A percentile compares a stretch with the other conserved stretches of the same genome.
Conservation (phyloP, 2,329 filamentous ascomycete species). For the Trichoderma citrinoviride region DNA sequence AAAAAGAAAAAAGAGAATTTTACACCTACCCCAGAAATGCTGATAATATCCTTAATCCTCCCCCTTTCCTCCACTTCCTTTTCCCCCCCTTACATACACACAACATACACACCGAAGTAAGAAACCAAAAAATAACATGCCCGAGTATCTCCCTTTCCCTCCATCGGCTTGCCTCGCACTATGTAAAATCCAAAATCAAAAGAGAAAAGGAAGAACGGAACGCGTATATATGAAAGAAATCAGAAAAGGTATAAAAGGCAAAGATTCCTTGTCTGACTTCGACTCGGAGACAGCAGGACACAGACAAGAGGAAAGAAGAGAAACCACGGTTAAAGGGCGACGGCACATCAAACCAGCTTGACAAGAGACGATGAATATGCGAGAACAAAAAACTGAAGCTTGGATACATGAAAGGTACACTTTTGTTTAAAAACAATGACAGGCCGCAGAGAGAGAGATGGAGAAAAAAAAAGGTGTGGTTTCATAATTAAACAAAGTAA, state of each 20-base stretch:
- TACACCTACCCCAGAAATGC: not conserved
- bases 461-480: conserved; percentile 32
- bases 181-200: not conserved
- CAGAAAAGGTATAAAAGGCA: not conserved
- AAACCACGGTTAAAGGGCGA: not conserved
- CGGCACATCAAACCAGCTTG: not conserved
- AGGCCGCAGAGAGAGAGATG: conserved; percentile 26
- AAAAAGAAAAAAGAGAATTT: not conserved
- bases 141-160: not conserved
- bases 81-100: too few species aligned
- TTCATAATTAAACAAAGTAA: conserved; percentile 55
- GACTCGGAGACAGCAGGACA: not conserved
- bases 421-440: conserved; percentile 13
- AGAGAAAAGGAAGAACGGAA: not conserved
- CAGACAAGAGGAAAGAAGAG: not conserved
- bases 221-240: too few species aligned
- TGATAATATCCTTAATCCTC: not conserved
- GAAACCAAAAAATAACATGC: not conserved
- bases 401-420: conserved; percentile 10
- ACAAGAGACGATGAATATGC: conserved; percentile 4
- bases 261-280: not conserved
- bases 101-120: not conserved
- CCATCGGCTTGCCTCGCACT: conserved; percentile 9
- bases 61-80: too few species aligned
- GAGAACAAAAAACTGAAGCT: conserved; percentile 21